These are phyloP conservation scores for Komagataella ulmi DNA, from an alignment of 805 yeast species.

Conservation along the genomic window DNA sequence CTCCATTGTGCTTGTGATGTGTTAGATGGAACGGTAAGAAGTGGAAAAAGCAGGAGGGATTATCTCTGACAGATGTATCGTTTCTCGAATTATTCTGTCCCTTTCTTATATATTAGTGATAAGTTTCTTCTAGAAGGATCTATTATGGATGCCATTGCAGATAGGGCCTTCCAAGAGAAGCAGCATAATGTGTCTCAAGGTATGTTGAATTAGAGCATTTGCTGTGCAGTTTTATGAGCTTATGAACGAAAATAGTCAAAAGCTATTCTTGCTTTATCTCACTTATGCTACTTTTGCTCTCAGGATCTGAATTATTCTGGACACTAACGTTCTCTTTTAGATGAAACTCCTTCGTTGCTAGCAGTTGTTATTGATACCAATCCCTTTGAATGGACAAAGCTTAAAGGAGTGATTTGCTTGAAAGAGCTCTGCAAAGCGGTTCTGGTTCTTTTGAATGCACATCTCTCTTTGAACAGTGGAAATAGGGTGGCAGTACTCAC, in stretches of 20 bases:
- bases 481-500: slow-evolving; percentile 77
- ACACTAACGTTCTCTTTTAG: slow-evolving; percentile 16
- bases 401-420: slow-evolving; percentile 31
- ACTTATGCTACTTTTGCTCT: background rate
- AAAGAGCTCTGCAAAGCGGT: slow-evolving; percentile 51
- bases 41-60: background rate
- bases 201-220: slow-evolving; percentile 13
- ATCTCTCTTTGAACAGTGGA: slow-evolving; percentile 70
- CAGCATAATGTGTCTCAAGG: slow-evolving; percentile 62
- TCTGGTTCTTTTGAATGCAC: slow-evolving; percentile 75
- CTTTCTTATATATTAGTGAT: background rate
- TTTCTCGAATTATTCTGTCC: background rate
- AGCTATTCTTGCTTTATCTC: background rate
- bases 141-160: slow-evolving; percentile 57
- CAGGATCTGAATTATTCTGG: background rate
- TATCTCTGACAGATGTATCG: background rate
- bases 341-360: slow-evolving; percentile 67
- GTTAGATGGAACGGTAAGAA: background rate
- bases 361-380: slow-evolving; percentile 69
- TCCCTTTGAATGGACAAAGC: slow-evolving; percentile 51
- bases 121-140: slow-evolving; percentile 1
- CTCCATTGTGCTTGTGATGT: slow-evolving; percentile 43
- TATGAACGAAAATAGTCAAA: background rate
- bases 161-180: slow-evolving; percentile 46
- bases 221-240: background rate